phyloP scores from a whole-genome alignment of 768 basidiomycete species.

The Leucosporidium creatinivorum region DNA sequence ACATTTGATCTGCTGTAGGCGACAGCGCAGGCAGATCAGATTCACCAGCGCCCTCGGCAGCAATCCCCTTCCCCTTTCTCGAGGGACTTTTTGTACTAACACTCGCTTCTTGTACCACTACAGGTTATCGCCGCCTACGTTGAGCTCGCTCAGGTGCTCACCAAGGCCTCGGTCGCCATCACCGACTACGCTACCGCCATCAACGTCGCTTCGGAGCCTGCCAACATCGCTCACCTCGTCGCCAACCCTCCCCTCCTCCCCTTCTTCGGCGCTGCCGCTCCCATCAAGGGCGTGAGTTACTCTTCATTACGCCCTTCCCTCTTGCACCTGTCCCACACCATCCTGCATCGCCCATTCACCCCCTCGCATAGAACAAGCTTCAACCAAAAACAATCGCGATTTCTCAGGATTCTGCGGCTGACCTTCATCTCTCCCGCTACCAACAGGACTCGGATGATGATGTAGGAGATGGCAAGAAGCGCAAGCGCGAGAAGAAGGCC shows the following conservation, averaged over 20 bases:
- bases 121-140: slow-evolving; percentile 3
- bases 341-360: not conserved
- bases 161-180: not conserved
- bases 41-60: not conserved
- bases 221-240: not conserved
- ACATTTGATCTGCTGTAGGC: not conserved
- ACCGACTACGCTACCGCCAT: not conserved
- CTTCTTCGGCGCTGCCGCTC: not conserved
- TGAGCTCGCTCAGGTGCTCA: not conserved
- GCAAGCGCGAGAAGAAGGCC: slow-evolving; percentile 46
- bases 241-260: not conserved
- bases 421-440: not conserved
- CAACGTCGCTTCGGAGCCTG: not conserved
- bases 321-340: not conserved
- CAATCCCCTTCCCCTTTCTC: not conserved
- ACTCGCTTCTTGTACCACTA: not conserved
- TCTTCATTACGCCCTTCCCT: not conserved
- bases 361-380: not conserved
- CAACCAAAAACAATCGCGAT: not conserved
- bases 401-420: not conserved
- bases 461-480: not conserved
- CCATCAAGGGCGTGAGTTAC: not conserved
- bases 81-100: not conserved
- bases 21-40: not conserved
- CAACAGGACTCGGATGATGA: not conserved